phyloP scores from a whole-genome alignment of 2,329 filamentous ascomycete genomes.

The Talaromyces sp. region DNA sequence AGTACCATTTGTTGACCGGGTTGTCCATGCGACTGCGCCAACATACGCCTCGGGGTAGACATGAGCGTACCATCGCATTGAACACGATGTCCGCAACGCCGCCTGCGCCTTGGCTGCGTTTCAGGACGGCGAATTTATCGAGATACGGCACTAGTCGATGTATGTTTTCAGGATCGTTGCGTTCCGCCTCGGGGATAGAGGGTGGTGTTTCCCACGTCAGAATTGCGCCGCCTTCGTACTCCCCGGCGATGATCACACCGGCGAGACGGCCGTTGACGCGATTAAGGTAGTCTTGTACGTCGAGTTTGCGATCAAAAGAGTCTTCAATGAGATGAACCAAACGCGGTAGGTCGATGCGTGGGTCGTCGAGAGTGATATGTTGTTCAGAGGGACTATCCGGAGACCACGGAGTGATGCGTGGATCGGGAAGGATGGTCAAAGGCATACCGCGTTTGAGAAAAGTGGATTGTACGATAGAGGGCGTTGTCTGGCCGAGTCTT shows the following conservation, averaged over 20 bases:
- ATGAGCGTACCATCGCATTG: conserved; percentile 86
- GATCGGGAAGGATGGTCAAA: conserved; percentile 74
- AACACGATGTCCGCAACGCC: conserved; percentile 96
- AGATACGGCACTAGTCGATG: conserved; percentile 81
- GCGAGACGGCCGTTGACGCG: conserved; percentile 79
- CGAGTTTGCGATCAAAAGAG: conserved; percentile 80
- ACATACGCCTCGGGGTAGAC: conserved; percentile 83
- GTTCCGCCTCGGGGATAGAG: conserved; percentile 55
- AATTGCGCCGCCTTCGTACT: conserved; percentile 94
- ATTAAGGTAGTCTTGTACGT: conserved; percentile 75
- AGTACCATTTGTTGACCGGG: conserved; percentile 99
- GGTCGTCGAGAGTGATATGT: conserved; percentile 69
- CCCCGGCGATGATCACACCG: conserved; percentile 88
- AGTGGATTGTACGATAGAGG: conserved; percentile 60
- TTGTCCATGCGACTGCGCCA: conserved; percentile 90
- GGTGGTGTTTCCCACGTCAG: conserved; percentile 86
- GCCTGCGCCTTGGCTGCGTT: conserved; percentile 79
- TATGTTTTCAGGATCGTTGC: conserved; percentile 50
- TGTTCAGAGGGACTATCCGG: conserved; percentile 57
- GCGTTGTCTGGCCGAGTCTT: conserved; percentile 45
- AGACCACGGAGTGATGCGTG: conserved; percentile 62
- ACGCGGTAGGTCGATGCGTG: conserved; percentile 74
- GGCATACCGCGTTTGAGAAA: conserved; percentile 90
- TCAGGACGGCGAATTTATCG: conserved; percentile 94
- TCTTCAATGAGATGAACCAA: conserved; percentile 87